Conservation (phyloP, 305 asterid species). For the Fraxinus dipetala region DNA sequence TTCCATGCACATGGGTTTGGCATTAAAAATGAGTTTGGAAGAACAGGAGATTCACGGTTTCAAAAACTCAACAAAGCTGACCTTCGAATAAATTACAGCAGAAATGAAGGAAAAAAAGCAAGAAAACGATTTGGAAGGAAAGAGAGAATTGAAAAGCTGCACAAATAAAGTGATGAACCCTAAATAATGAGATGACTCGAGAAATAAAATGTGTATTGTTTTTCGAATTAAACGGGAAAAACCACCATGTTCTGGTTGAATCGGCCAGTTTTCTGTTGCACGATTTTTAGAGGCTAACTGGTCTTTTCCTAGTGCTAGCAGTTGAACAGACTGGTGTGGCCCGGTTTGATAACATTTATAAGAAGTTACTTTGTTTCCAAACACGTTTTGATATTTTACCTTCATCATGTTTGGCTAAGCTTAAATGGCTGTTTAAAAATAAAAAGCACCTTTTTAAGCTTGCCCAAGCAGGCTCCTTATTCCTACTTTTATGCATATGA, state of each 20-base stretch:
- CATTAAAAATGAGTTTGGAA: neutral
- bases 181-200: neutral
- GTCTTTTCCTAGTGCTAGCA: neutral
- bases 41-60: neutral
- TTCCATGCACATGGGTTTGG: neutral
- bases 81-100: neutral
- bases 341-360: neutral
- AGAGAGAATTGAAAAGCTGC: neutral
- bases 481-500: neutral
- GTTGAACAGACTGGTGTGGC: neutral
- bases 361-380: neutral
- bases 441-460: neutral
- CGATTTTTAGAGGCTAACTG: neutral
- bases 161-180: neutral
- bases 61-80: neutral
- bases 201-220: neutral
- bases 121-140: neutral
- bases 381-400: neutral
- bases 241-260: neutral
- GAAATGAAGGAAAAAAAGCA: neutral
- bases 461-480: neutral
- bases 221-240: neutral
- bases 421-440: neutral
- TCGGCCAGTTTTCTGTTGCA: neutral
- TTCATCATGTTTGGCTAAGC: neutral